A percentile compares a stretch with the other conserved stretches of the same genome.
phyloP scores from a whole-genome alignment of 2,329 filamentous ascomycete genomes.

The Fusarium drepaniforme region DNA sequence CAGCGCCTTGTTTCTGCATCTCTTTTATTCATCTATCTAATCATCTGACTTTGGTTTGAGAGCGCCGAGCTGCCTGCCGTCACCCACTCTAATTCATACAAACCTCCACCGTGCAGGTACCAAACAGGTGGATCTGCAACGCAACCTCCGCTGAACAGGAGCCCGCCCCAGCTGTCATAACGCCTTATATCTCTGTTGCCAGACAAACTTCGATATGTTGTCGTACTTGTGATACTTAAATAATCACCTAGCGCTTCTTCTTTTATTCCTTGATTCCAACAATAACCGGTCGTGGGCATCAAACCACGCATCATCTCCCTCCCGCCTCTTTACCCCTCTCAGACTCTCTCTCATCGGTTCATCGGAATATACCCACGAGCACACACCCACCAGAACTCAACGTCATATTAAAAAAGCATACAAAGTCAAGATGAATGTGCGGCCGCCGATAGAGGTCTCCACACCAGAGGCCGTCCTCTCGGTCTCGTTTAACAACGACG shows the following conservation, averaged over 20 bases:
- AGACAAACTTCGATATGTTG: slow-evolving; percentile 29
- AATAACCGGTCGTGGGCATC: background rate
- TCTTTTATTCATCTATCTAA: slow-evolving; percentile 4
- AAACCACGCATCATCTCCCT: slow-evolving; percentile 4
- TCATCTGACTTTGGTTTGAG: background rate
- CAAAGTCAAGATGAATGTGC: slow-evolving; percentile 80
- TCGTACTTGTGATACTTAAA: slow-evolving; percentile 16
- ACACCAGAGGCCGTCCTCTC: slow-evolving; percentile 82
- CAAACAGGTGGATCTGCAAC: slow-evolving; percentile 34
- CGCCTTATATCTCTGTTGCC: slow-evolving; percentile 9
- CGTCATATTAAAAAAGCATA: slow-evolving; percentile 24
- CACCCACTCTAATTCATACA: slow-evolving; percentile 21
- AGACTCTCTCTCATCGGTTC: background rate
- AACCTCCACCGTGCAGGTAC: slow-evolving; percentile 21
- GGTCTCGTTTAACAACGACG: slow-evolving; percentile 86
- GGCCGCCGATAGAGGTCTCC: slow-evolving; percentile 85
- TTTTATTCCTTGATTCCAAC: background rate
- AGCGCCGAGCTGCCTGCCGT: background rate
- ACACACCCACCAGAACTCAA: background rate
- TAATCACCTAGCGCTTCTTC: background rate
- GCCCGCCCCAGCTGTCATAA: slow-evolving; percentile 5
- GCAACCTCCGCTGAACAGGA: slow-evolving; percentile 24
- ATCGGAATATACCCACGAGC: slow-evolving; percentile 6
- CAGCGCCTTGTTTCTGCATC: background rate
- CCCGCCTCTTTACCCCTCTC: slow-evolving; percentile 33